A percentile compares a stretch with the other conserved stretches of the same genome.
These are phyloP conservation scores for Phoma sp. DNA, from an alignment of 2,329 filamentous ascomycete species.

Conservation along the genomic window DNA sequence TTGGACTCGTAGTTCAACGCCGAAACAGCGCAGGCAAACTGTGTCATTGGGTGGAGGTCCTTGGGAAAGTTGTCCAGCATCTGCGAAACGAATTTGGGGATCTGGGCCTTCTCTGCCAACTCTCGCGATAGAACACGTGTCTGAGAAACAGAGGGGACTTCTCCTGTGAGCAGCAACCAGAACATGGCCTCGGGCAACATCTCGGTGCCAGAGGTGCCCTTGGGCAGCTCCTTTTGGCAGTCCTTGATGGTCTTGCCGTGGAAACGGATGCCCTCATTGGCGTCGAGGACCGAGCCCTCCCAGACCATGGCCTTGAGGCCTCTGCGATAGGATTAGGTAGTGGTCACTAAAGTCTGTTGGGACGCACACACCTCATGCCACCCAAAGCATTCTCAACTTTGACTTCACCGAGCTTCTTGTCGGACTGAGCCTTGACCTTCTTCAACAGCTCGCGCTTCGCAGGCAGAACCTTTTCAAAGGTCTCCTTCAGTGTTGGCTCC, in stretches of 20 bases:
- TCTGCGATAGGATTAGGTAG: conserved; percentile 43
- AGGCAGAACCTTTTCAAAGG: conserved; percentile 83
- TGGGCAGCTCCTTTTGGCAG: conserved; percentile 91
- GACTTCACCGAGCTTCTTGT: conserved; percentile 87
- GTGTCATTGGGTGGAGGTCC: conserved; percentile 97
- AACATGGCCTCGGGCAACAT: conserved; percentile 99
- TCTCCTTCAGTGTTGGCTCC: conserved; percentile 89
- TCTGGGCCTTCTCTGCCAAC: conserved; percentile 82
- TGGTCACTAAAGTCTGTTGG: no score
- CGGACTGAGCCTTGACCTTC: conserved; percentile 85
- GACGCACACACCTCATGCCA: conserved; percentile 75
- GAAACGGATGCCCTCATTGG: conserved; percentile 97
- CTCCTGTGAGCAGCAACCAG: conserved; percentile 94
- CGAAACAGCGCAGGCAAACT: conserved; percentile 93
- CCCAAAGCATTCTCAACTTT: conserved; percentile 94
- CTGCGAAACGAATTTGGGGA: conserved; percentile 83
- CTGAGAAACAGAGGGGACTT: conserved; percentile 84
- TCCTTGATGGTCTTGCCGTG: conserved; percentile 98
- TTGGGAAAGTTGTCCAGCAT: conserved; percentile 90
- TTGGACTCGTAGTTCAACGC: conserved; percentile 94
- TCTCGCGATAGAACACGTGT: conserved; percentile 83
- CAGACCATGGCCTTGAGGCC: conserved; percentile 98
- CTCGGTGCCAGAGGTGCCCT: conserved; percentile 89
- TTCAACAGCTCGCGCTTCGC: conserved; percentile 93
- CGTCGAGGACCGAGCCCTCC: conserved; percentile 96